Evolutionary conservation across 768 basidiomycete genomes (phyloP).

Genomic region (Lentinus tigrinus): DNA sequence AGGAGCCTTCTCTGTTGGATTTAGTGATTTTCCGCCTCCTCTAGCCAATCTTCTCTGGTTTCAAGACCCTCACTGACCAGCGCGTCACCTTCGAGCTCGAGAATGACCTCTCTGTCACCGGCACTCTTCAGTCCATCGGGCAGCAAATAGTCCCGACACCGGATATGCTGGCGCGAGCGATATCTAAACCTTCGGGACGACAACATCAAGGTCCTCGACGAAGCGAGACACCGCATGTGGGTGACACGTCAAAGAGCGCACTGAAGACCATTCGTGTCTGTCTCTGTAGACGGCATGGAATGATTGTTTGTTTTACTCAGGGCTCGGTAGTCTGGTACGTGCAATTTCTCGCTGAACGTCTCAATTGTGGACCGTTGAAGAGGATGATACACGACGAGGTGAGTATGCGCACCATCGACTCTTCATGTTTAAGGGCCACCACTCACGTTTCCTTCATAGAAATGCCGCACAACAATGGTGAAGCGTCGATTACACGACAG

Average conservation of each 20-base stretch:
- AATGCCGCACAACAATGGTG: no score
- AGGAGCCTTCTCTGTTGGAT: no score
- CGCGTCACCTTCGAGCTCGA: conserved; percentile 96
- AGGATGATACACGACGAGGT: no score
- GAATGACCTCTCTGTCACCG: conserved; percentile 96
- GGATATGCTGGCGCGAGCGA: conserved; percentile 8
- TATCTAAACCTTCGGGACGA: conserved; percentile 96
- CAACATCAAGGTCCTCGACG: conserved; percentile 88
- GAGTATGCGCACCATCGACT: no score
- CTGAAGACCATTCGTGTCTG: conserved; percentile 19
- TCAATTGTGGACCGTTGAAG: no score
- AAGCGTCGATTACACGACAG: no score
- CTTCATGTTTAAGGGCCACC: no score
- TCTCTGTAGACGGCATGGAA: conserved; percentile 81
- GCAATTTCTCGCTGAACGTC: conserved; percentile 69
- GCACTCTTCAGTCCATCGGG: conserved; percentile 95
- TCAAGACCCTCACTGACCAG: conserved; percentile 98
- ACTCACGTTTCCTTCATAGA: no score
- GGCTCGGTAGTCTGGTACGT: conserved; percentile 98
- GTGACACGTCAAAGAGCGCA: no score
- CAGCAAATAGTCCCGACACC: conserved; percentile 63
- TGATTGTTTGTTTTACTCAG: conserved; percentile 98
- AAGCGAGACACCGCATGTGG: conserved; percentile 95
- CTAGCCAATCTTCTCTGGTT: conserved; percentile 94
- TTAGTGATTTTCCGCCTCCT: neutral